phyloP scores from a whole-genome alignment of 192 early-diverging fungal species.

The Funneliformis geosporum region DNA sequence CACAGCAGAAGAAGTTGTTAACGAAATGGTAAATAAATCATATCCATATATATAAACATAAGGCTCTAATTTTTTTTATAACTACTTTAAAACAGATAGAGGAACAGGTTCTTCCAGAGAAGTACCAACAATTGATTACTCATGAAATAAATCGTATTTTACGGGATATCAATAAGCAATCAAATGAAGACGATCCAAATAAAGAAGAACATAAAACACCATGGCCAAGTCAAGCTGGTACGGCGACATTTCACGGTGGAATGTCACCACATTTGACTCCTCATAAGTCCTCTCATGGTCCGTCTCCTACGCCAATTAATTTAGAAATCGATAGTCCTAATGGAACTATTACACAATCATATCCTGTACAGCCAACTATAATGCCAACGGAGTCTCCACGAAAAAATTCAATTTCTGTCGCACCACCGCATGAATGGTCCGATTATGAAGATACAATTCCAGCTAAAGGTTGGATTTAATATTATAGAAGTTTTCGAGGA shows the following conservation, averaged over 20 bases:
- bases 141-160: conserved; percentile 82
- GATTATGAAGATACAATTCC: conserved; percentile 19
- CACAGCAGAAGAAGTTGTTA: conserved; percentile 77
- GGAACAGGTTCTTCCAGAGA: conserved; percentile 71
- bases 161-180: conserved; percentile 65
- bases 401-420: conserved; percentile 18
- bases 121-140: conserved; percentile 77
- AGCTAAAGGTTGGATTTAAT: neutral
- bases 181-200: conserved; percentile 58
- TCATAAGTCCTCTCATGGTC: conserved; percentile 3
- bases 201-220: conserved; percentile 48
- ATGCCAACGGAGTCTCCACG: neutral
- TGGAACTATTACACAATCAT: neutral
- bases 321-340: conserved; percentile 14
- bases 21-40: conserved; percentile 68
- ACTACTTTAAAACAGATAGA: conserved; percentile 58
- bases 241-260: neutral
- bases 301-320: neutral
- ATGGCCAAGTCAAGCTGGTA: neutral
- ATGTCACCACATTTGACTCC: conserved; percentile 1
- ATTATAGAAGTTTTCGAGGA: too few species aligned
- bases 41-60: neutral
- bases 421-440: neutral
- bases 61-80: neutral
- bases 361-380: neutral